Evolutionary conservation across 345 rosid species (phyloP), one percentile per base, ranked within the genome.

Genomic region (Populus euphratica): DNA sequence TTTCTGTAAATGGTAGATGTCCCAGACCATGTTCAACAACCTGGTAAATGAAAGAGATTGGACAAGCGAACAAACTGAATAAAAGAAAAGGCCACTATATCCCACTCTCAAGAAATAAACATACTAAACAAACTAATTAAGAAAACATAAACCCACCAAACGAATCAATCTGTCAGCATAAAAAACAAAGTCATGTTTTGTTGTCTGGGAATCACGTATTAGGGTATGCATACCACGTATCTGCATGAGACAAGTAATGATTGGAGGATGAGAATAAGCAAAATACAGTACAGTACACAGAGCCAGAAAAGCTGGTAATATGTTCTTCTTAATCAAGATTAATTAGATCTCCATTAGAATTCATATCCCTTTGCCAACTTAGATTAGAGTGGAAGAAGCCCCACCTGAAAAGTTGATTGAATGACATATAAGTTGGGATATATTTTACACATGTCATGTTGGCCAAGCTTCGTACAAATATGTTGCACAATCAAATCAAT

Each of bases 181-280:
- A 76, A 96, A 96, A 78, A 96, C 92, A 70, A 96, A 96, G 86
- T 96, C 98, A 82, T 96, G 98, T 81, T 91, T 96, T 65, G 98
- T 91, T 82, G 92, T 93, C 83, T 89, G 93, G 82, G 94, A 73
- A 85, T 93, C 99, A 76, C 99, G 99, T 86, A 96, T 91, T 43
- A 96, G 97, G 78, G 99, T 96, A 87, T 96, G 99, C 99, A 96
- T 96, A 77, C 99, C 99, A 78, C 97, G 86, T 83, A 93, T 96
- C 99, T 96, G 90, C 85, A 90, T 35, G 76, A 77, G 20, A 82
- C 38, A 76, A 70, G 66, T 20, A 35, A 70, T 41, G 69, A 76
- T 33, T 43, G 64, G 35, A 8, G 70, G 59, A 66, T 70, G 13
- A 27, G 59, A 77, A 23, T 12, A 70, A 65, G 67, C 29, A 36